Evolutionary conservation across 345 rosid species (phyloP).

Genomic region (Syzygium jambos): DNA sequence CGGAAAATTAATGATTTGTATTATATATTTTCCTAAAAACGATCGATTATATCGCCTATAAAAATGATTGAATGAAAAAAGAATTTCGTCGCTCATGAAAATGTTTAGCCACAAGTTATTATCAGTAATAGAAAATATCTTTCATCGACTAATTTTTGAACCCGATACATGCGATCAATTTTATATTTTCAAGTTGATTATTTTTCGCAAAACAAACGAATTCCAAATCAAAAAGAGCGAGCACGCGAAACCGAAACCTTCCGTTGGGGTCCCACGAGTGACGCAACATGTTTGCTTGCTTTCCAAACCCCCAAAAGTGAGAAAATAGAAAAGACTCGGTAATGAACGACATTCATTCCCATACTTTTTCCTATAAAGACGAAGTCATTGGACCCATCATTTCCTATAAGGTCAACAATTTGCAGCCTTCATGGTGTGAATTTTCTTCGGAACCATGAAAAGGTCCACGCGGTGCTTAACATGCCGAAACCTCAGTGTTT

Average conservation of each 20-base stretch:
- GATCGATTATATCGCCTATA: background rate
- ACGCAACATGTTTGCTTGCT: background rate
- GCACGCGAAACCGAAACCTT: background rate
- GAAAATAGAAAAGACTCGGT: background rate
- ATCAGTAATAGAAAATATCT: background rate
- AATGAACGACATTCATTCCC: background rate
- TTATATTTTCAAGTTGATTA: too few species aligned
- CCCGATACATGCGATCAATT: too few species aligned
- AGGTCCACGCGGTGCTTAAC: background rate
- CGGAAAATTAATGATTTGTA: background rate
- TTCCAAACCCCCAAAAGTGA: background rate
- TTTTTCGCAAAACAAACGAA: background rate
- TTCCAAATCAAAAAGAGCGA: rapidly evolving
- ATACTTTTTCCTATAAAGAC: background rate
- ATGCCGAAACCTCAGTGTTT: background rate
- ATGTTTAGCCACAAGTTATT: background rate
- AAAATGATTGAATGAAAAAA: background rate
- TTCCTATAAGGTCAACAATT: background rate
- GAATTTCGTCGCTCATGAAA: rapidly evolving
- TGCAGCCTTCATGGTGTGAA: background rate
- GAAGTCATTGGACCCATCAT: background rate
- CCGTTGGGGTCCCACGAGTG: background rate
- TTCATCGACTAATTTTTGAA: background rate
- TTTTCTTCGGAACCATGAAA: background rate
- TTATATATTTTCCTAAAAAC: background rate